Evolutionary conservation across 2,329 filamentous ascomycete genomes (phyloP), one percentile per base, ranked within the genome.

Genomic region (Aureobasidium sp.): DNA sequence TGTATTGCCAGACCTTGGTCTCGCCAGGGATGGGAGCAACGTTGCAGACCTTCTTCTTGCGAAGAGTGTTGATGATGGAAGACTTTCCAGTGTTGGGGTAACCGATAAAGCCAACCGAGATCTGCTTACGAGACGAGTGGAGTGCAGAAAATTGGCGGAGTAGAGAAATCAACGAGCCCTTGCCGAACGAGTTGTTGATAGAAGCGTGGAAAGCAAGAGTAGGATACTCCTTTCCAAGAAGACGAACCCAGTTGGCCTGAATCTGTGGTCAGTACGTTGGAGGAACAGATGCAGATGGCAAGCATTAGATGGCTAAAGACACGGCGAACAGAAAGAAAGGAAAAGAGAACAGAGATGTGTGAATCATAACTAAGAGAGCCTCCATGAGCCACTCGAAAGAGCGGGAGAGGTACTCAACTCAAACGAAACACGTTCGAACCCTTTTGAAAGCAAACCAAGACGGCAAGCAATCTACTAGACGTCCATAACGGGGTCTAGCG

Each of bases 341-440:
- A 62, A 57, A 63, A 59, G 55, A 56, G 61, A 38, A 5, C 6
- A 41, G 37, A 52, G 57, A 82, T 90, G 85, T 98, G 80, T 91
- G 90, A 86, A 85, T 87, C 88, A 86, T 88, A 86, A 97, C 93
- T 98, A 98, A 95, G 93, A 97, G 87, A 78, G 80, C 80, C 81
- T 81, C 86, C 83, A 90, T 74, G 73, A 72, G 73, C 74, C 71
- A 74, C 78, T 78, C 66, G 72, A 62, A 67, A 69, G 68, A 68
- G 79, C 73, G 78, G 80, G 80, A 81, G 80, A 80, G 83, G 81
- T 77, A 77, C 86, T 97, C 93, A 96, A 97, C 93, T 97, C 91
- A 89, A 86, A 88, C 84, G 84, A 86, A 85, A 85, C 88, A 93
- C 78, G 73, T 79, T 78, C 79, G 73, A 74, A 75, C 79, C 85